Evolutionary conservation across 495 filamentous ascomycete genomes (phyloP).

Genomic region (Penicillium subrubescens): DNA sequence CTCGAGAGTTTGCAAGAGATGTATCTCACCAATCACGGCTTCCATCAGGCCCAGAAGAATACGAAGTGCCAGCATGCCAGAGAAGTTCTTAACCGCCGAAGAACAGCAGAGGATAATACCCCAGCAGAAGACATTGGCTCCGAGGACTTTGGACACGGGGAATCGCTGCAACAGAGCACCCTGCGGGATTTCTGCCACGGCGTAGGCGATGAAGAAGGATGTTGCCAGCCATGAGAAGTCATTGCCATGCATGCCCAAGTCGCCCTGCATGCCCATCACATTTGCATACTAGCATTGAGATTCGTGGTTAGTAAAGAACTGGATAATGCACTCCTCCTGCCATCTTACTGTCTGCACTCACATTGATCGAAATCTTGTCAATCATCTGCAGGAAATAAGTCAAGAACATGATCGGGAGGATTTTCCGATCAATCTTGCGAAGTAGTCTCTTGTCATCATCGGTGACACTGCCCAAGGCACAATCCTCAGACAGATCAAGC

Average conservation of each 20-base stretch:
- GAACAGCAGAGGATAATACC: slow-evolving; percentile 60
- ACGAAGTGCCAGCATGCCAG: slow-evolving; percentile 45
- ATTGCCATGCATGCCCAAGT: slow-evolving; percentile 53
- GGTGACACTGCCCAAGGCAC: slow-evolving; percentile 21
- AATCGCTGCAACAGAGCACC: slow-evolving; percentile 55
- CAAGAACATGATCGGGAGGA: slow-evolving; percentile 61
- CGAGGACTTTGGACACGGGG: slow-evolving; percentile 60
- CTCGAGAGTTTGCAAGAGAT: not conserved
- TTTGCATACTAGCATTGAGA: slow-evolving; percentile 50
- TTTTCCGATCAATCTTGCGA: slow-evolving; percentile 55
- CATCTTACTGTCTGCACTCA: slow-evolving; percentile 27
- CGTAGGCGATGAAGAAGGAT: slow-evolving; percentile 58
- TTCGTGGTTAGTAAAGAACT: not conserved
- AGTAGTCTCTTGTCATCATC: slow-evolving; percentile 41
- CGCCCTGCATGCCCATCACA: slow-evolving; percentile 56
- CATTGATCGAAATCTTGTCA: slow-evolving; percentile 67
- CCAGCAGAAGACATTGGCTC: slow-evolving; percentile 57
- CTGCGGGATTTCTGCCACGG: slow-evolving; percentile 56
- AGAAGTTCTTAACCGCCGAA: slow-evolving; percentile 54
- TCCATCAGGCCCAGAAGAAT: slow-evolving; percentile 68
- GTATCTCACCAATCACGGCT: slow-evolving; percentile 52
- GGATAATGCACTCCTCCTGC: not conserved
- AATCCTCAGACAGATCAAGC: slow-evolving; percentile 15
- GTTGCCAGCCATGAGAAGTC: slow-evolving; percentile 59
- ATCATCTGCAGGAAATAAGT: slow-evolving; percentile 67